phyloP scores from a whole-genome alignment of 2,329 filamentous ascomycete species.

The Cercospora sp. region DNA sequence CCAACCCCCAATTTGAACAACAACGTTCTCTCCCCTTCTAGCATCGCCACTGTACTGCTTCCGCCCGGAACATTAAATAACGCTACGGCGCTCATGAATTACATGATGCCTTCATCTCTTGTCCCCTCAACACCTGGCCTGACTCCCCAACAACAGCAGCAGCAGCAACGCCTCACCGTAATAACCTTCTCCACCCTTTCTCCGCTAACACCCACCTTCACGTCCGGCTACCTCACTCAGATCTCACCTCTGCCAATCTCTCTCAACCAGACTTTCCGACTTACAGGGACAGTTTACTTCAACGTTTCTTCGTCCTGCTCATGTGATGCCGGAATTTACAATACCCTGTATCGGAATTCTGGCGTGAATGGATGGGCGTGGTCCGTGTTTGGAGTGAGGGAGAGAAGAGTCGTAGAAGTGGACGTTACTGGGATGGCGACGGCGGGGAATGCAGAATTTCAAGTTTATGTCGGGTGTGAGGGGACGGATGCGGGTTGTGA shows the following conservation, averaged over 20 bases:
- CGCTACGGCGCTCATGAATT: not conserved
- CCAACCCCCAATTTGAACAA: not conserved
- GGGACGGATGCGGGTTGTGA: not conserved
- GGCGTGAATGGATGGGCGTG: conserved; percentile 12
- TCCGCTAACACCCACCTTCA: not conserved
- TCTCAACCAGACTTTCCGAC: not conserved
- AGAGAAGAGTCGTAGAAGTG: not conserved
- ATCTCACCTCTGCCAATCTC: not conserved
- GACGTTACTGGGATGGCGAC: conserved; percentile 1
- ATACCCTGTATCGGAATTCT: not conserved
- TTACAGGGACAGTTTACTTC: conserved; percentile 2
- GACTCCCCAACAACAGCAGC: not conserved
- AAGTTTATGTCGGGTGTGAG: conserved; percentile 5
- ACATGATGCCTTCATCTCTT: not conserved
- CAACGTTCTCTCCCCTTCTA: not conserved
- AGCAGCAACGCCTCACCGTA: not conserved
- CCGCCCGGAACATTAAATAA: not conserved
- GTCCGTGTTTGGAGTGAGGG: not conserved
- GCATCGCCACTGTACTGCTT: not conserved
- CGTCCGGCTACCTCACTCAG: conserved; percentile 6
- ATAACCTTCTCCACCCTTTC: conserved; percentile 4
- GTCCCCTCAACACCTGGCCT: not conserved
- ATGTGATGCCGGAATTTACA: conserved; percentile 11
- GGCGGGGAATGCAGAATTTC: not conserved
- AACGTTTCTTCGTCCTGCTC: conserved; percentile 5